Percentiles rank a stretch among this genome's conserved stretches.
These are phyloP conservation scores for Amanita phalloides DNA, from an alignment of 768 basidiomycete species.

Conservation along the genomic window DNA sequence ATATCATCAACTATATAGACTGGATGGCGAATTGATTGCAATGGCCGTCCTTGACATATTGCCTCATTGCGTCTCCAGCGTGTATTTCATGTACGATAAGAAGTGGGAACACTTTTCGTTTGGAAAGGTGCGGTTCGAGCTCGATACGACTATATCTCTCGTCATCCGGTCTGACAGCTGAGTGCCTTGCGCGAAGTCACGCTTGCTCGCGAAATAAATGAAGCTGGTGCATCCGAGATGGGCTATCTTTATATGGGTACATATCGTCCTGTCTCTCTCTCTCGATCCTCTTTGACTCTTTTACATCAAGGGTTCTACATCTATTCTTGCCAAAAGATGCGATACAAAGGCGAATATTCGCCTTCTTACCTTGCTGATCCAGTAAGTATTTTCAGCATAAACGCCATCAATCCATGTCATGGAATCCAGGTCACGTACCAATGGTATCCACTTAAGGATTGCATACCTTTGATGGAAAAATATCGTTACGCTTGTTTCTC, in stretches of 20 bases:
- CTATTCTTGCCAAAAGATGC: conserved; percentile 89
- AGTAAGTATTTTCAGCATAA: conserved; percentile 25
- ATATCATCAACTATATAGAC: conserved; percentile 80
- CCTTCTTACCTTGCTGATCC: conserved; percentile 89
- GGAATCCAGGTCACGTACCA: conserved; percentile 57
- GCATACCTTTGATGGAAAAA: conserved; percentile 49
- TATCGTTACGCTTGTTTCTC: conserved; percentile 65
- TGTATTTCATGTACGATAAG: conserved; percentile 84
- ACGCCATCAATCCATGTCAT: not conserved
- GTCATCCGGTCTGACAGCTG: conserved; percentile 32
- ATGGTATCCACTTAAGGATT: conserved; percentile 62
- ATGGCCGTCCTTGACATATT: conserved; percentile 87
- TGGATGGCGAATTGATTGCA: conserved; percentile 77
- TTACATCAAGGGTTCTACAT: conserved; percentile 73
- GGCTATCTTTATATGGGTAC: conserved; percentile 80
- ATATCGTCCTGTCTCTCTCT: conserved; percentile 8
- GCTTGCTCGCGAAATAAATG: conserved; percentile 64
- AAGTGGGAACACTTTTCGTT: conserved; percentile 59
- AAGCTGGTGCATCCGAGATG: conserved; percentile 56
- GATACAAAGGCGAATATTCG: conserved; percentile 87
- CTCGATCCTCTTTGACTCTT: not conserved
- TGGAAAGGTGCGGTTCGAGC: conserved; percentile 48
- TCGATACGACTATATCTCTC: not conserved
- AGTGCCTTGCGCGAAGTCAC: conserved; percentile 78
- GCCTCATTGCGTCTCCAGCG: conserved; percentile 70